Evolutionary conservation across 176 grass and related monocot species (phyloP).

Genomic region (Cenchrus americanus): DNA sequence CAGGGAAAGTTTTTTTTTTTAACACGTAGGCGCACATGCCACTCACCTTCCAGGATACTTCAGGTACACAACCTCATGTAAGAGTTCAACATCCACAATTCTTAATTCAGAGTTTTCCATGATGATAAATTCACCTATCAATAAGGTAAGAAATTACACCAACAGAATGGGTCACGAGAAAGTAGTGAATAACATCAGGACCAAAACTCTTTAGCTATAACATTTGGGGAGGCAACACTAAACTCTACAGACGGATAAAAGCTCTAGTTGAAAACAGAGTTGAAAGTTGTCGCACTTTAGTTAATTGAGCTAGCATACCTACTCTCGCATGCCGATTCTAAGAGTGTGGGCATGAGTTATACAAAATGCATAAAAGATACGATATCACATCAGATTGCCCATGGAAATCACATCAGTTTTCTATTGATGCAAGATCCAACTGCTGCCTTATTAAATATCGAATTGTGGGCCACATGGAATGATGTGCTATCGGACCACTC

Average conservation of each 20-base stretch:
- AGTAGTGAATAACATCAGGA: not conserved
- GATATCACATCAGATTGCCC: slow-evolving; percentile 1
- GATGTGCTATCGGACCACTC: slow-evolving; percentile 25
- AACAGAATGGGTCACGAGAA: not conserved
- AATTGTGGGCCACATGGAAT: slow-evolving; percentile 31
- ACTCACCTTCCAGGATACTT: slow-evolving; percentile 47
- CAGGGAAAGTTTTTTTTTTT: not conserved
- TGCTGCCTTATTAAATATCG: slow-evolving; percentile 20
- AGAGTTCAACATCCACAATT: slow-evolving; percentile 27
- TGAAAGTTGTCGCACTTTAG: not conserved
- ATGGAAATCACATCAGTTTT: not conserved
- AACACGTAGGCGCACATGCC: not conserved
- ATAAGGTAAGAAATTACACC: not conserved
- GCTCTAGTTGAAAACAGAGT: not conserved
- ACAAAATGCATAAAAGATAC: slow-evolving; percentile 6
- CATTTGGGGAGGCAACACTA: not conserved
- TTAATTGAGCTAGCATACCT: slow-evolving; percentile 23
- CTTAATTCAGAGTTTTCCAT: slow-evolving; percentile 22
- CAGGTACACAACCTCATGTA: slow-evolving; percentile 31
- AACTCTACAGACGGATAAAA: not conserved
- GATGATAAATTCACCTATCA: slow-evolving; percentile 43
- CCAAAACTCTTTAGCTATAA: not conserved
- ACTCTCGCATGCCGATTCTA: not conserved
- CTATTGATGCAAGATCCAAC: slow-evolving; percentile 29
- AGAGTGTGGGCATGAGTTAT: not conserved